These are phyloP conservation scores for Camelina laxa DNA, from an alignment of 345 rosid genomes.

Conservation along the genomic window DNA sequence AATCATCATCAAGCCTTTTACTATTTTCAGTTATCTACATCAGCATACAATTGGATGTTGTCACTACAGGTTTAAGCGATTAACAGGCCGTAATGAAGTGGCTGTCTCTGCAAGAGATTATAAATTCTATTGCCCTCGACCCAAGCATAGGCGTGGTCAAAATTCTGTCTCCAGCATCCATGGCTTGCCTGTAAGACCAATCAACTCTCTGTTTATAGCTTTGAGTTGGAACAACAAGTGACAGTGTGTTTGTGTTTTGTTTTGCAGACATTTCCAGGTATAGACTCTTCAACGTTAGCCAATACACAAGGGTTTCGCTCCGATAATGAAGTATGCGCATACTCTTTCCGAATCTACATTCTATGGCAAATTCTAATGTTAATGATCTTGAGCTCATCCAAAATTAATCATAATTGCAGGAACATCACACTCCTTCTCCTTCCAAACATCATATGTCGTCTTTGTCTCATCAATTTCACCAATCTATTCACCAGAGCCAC, in stretches of 20 bases:
- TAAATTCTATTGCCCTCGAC: slow-evolving; percentile 92
- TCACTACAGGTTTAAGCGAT: slow-evolving; percentile 70
- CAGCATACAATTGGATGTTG: slow-evolving; percentile 38
- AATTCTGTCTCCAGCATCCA: slow-evolving; percentile 58
- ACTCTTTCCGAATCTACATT: not conserved
- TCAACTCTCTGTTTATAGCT: not conserved
- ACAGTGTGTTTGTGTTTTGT: slow-evolving; percentile 37
- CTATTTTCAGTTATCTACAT: slow-evolving; percentile 1
- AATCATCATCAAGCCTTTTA: not conserved
- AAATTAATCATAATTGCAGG: slow-evolving; percentile 42
- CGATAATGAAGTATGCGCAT: slow-evolving; percentile 55
- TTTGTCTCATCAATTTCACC: slow-evolving; percentile 73
- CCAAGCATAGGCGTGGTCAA: slow-evolving; percentile 72
- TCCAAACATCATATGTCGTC: slow-evolving; percentile 72
- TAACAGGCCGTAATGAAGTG: slow-evolving; percentile 87
- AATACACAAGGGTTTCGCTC: slow-evolving; percentile 70
- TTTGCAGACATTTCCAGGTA: slow-evolving; percentile 61
- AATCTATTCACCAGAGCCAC: slow-evolving; percentile 62
- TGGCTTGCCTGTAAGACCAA: slow-evolving; percentile 65
- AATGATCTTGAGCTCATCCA: slow-evolving; percentile 19
- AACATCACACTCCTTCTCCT: slow-evolving; percentile 50
- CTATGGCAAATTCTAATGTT: not conserved
- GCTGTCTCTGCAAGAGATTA: slow-evolving; percentile 74
- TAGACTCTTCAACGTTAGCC: slow-evolving; percentile 59
- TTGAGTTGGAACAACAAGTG: slow-evolving; percentile 5